A percentile compares a stretch with the other conserved stretches of the same genome.
phyloP scores from a whole-genome alignment of 2,329 filamentous ascomycete species.

The Neofusicoccum umdonicola region DNA sequence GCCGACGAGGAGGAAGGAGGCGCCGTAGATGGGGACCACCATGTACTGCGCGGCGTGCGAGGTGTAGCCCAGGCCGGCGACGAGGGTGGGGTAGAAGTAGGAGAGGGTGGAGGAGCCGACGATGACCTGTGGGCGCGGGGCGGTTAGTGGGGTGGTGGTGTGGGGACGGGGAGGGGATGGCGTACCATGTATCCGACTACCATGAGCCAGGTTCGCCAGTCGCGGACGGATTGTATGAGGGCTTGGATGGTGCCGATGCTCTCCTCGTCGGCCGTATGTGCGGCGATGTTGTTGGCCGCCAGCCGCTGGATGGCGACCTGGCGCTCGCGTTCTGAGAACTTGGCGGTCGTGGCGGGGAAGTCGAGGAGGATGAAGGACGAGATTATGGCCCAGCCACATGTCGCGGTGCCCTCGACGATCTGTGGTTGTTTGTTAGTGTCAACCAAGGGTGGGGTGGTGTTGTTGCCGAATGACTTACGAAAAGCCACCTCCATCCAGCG shows the following conservation, averaged over 20 bases:
- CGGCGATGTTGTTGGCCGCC: slow-evolving; percentile 42
- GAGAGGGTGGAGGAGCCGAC: slow-evolving; percentile 51
- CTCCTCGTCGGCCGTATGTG: slow-evolving; percentile 29
- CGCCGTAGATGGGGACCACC: slow-evolving; percentile 53
- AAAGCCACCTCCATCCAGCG: slow-evolving; percentile 54
- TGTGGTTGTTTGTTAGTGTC: slow-evolving; percentile 15
- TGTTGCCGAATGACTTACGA: slow-evolving; percentile 31
- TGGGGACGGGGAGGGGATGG: too few relatives aligned
- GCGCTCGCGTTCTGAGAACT: slow-evolving; percentile 43
- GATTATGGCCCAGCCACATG: slow-evolving; percentile 45
- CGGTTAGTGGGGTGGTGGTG: neutral
- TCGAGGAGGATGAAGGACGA: slow-evolving; percentile 49
- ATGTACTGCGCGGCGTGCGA: slow-evolving; percentile 50
- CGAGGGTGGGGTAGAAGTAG: slow-evolving; percentile 56
- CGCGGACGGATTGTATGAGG: slow-evolving; percentile 39
- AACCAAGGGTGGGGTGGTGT: neutral
- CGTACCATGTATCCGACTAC: slow-evolving; percentile 50
- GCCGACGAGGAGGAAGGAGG: slow-evolving; percentile 51
- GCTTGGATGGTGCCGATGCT: slow-evolving; percentile 39
- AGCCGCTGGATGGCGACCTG: slow-evolving; percentile 46
- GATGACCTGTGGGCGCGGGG: slow-evolving; percentile 29
- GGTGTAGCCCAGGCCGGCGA: slow-evolving; percentile 52
- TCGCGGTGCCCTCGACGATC: slow-evolving; percentile 40
- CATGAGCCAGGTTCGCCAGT: slow-evolving; percentile 50
- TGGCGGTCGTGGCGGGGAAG: slow-evolving; percentile 48